Evolutionary conservation across 768 basidiomycete species (phyloP), one percentile per base, ranked within the genome.

Genomic region (Termitomyces sp.): DNA sequence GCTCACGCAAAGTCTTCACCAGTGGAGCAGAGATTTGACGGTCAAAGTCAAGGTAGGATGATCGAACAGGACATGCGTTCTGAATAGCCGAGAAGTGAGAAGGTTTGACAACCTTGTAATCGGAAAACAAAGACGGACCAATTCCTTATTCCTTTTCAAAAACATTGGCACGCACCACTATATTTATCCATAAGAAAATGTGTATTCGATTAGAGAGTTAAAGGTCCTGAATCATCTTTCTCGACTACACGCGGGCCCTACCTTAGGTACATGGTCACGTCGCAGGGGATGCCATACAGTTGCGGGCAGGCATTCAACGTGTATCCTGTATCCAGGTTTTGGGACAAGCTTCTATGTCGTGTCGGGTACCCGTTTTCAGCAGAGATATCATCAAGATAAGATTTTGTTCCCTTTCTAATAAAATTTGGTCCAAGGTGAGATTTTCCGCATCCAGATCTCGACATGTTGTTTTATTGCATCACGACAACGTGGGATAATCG

Each of bases 21-120:
- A 78, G 86, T 90, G 86, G 87, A 87, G 85, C 77, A 80, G 78
- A 73, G 72, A 73, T 84, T 83, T 82, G 81, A 78, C 76, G 73
- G 74, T 75, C 70, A 77, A 77, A 75, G 50, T 50, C 75, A 75
- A 77, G 80, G 77, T 77, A 77, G 74, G 70, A 68, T 80, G 86
- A 89, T 90, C 86, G 83, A 80, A 73, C 72, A 75, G 77, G 74
- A 80, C 86, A 87, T 80, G 84, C 81, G 85, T 79, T 72, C 46
- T 48, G 50, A 62, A 65, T 66, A 67, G 74, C 76, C 62, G 78
- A 80, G 77, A 54, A 76, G 76, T 76, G 74, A 74, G 74, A 66
- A 64, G 62, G 62, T 71, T 74, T 77, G 71, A 74, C 70, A 74
- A 59, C 61, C 67, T 67, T 63, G 59, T 58, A n/a, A 64, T 68